These are phyloP conservation scores for Jatropha curcas DNA, from an alignment of 345 rosid species.

Conservation along the genomic window DNA sequence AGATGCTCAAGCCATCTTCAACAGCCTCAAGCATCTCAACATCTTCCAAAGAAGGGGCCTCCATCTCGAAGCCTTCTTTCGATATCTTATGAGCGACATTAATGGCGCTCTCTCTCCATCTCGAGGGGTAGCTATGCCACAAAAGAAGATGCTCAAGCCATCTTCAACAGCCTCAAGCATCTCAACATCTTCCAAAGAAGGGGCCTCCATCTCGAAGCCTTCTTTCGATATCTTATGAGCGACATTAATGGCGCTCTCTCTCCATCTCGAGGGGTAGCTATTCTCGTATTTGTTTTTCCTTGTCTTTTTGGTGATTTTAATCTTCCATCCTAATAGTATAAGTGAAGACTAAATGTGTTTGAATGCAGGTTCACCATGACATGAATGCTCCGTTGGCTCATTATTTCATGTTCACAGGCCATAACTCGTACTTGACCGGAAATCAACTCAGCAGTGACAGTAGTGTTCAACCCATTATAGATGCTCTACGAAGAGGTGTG, in stretches of 20 bases:
- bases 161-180: constrained; percentile 54
- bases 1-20: constrained; percentile 49
- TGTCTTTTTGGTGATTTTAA: neutral
- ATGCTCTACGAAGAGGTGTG: constrained; percentile 72
- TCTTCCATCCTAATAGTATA: neutral
- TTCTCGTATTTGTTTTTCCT: neutral
- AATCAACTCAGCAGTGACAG: constrained; percentile 94
- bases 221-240: constrained; percentile 55
- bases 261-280: constrained; percentile 33
- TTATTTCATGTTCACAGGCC: constrained; percentile 89
- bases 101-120: constrained; percentile 34
- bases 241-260: constrained; percentile 41
- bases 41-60: constrained; percentile 51
- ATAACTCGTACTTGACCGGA: constrained; percentile 89
- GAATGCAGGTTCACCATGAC: constrained; percentile 74
- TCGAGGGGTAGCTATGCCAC: constrained; percentile 43
- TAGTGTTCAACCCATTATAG: constrained; percentile 82
- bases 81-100: constrained; percentile 54
- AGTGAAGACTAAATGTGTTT: neutral
- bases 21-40: constrained; percentile 51
- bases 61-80: constrained; percentile 52
- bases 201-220: constrained; percentile 51
- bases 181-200: constrained; percentile 49
- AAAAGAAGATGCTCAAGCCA: constrained; percentile 43
- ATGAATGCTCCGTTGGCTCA: constrained; percentile 88